Conservation (phyloP, 352 stramenopile genomes). For the Globisporangium ultimum region DNA sequence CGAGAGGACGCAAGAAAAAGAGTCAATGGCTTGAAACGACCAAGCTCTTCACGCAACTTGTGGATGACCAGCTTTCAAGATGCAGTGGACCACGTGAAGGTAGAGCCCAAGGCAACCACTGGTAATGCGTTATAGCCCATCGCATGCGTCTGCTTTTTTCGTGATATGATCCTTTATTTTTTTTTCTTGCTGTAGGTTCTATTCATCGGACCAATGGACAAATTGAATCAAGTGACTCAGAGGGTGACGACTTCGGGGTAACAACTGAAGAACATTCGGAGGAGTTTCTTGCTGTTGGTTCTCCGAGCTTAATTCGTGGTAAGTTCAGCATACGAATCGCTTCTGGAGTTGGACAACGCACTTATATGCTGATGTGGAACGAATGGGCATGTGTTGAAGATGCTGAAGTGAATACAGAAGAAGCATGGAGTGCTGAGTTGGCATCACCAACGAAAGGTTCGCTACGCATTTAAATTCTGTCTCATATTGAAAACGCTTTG, state of each 20-base stretch:
- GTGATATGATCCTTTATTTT: background rate
- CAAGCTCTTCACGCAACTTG: background rate
- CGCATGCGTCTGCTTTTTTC: background rate
- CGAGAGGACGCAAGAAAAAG: background rate
- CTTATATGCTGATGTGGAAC: background rate
- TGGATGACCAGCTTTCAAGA: background rate
- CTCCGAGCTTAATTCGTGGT: background rate
- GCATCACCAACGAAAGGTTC: too few relatives aligned
- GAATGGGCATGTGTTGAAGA: background rate
- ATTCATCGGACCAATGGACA: background rate
- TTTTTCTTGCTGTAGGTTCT: background rate
- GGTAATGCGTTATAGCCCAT: background rate
- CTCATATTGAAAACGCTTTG: background rate
- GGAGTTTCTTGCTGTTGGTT: conserved; percentile 1
- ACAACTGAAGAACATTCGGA: conserved; percentile 12
- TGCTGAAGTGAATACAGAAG: background rate
- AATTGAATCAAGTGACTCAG: background rate
- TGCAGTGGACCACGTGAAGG: background rate
- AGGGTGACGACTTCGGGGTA: conserved; percentile 6
- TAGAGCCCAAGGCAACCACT: background rate
- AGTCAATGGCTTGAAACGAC: background rate
- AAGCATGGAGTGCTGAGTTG: background rate
- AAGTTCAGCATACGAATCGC: background rate
- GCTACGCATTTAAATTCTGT: too few relatives aligned
- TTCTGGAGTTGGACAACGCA: background rate